Base-by-base conservation (phyloP, 345 rosid species). In the Pistacia integerrima region DNA sequence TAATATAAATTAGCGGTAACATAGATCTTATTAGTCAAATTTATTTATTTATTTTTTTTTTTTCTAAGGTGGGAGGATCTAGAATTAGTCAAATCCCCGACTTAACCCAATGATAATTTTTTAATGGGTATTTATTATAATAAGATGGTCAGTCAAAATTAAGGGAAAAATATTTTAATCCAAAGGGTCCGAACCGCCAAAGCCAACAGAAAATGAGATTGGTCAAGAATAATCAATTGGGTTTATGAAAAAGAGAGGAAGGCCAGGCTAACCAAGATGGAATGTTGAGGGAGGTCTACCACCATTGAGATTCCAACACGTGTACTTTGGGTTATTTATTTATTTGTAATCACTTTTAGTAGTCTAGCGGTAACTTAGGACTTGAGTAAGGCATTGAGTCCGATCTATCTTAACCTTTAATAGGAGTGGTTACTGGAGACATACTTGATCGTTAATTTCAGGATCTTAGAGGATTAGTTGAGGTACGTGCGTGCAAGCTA, bases 251-350 rank as follows among this genome's bases (percentile, higher is more conserved):
- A 38, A 22, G 0, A 44, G 38, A 20, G 77, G 35, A 20, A 74
- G 64, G 81, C 72, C 80, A 72, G 22, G 22, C 22, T 0, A 22
- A 22, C 74, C 82, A 20, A 75, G 49, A 18, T 77, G 46, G 84
- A 85, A 80, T 70, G 63, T 69, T 35, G 52, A 69, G 22, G 57
- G 56, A 3, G 65, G 22, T n/a, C 22, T 38, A 3, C 52, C 22
- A 41, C 77, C 77, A 56, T 68, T 73, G 49, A 66, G 60, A 79
- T 65, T 78, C 63, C 57, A 61, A 75, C 79, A 79, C 79, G 16
- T 74, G 66, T 36, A 38, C 11, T 33, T 57, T 16, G 22, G 22
- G 22, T 22, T 22, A 22, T 22, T 22, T 22, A 22, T 22, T 22
- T 22, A 22, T 22, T 22, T 22, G 22, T 22, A 22, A 22, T 22